phyloP scores from a whole-genome alignment of 176 grass and related monocot genomes.

The Oryza meridionalis region DNA sequence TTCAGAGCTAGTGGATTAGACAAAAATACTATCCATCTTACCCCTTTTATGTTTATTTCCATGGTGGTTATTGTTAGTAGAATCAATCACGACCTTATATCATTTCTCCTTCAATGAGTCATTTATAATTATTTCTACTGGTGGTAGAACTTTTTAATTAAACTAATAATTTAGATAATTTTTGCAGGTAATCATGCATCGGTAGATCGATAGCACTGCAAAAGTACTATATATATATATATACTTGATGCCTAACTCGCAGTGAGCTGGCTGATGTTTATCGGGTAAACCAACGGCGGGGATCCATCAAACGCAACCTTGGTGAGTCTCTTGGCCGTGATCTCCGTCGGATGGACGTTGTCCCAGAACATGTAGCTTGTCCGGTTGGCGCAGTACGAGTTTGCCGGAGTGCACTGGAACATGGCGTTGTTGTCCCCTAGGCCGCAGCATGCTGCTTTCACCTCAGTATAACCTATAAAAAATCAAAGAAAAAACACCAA shows the following conservation, averaged over 20 bases:
- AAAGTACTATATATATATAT: background rate
- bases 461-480: constrained; percentile 49
- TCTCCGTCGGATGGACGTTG: constrained; percentile 62
- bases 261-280: constrained; percentile 40
- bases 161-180: no score
- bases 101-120: no score
- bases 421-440: constrained; percentile 52
- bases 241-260: background rate
- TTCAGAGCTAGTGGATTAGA: no score
- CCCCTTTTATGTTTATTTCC: no score
- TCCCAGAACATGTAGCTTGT: constrained; percentile 66
- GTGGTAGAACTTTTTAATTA: no score
- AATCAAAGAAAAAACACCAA: background rate
- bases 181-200: no score
- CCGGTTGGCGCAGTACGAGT: constrained; percentile 49
- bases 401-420: constrained; percentile 43
- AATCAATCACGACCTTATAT: no score
- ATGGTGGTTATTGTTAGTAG: no score
- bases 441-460: constrained; percentile 61
- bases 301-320: constrained; percentile 50
- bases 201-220: no score
- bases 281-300: constrained; percentile 46
- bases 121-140: no score
- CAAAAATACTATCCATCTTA: no score
- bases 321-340: constrained; percentile 34